Evolutionary conservation across 768 basidiomycete genomes (phyloP), one percentile per base, ranked within the genome.

Genomic region (Lentinula guzmanii): DNA sequence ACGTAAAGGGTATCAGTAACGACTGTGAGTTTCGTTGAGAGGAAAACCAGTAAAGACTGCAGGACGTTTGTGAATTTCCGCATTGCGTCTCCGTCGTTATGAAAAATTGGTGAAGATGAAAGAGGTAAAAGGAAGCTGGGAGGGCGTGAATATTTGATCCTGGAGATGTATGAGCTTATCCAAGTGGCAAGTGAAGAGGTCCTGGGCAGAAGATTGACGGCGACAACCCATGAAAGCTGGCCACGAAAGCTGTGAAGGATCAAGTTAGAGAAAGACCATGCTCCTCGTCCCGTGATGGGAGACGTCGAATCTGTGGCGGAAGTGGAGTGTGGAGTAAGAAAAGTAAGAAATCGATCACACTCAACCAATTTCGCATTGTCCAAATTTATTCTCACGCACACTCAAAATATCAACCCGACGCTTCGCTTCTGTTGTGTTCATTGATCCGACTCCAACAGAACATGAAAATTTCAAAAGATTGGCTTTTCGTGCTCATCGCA

Each of bases 81-180:
- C 53, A 58, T 48, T 58, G 45, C 45, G 45, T 35, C 37, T 56
- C 39, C n/a, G 52, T 54, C 53, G 53, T 54, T 41, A 18, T 34
- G n/a, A 24, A 48, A 48, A 43, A 11, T 41, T 45, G 43, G n/a
- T 45, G 4, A 2, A 7, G 7, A 18, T 45, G 43, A 45, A 18
- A 10, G 7, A 48, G n/a, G 9, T 0, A 10, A 5, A 48, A 45
- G n/a, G 43, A 9, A 24, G 45, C 18, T 46, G 45, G n/a, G 13
- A 34, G 34, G 15, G 13, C 7, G 5, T 31, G 33, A 34, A 33
- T 31, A 24, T 16, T 35, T 5, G 33, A 52, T 52, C 51, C 33
- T 52, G 31, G 51, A 7, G 13, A 10, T 52, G 31, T 52, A 13
- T 13, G n/a, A 34, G 51, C 33, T 33, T 16, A 52, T 11, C 24